Conservation (phyloP, 2,329 filamentous ascomycete genomes). For the Taxawa tesnikishii region DNA sequence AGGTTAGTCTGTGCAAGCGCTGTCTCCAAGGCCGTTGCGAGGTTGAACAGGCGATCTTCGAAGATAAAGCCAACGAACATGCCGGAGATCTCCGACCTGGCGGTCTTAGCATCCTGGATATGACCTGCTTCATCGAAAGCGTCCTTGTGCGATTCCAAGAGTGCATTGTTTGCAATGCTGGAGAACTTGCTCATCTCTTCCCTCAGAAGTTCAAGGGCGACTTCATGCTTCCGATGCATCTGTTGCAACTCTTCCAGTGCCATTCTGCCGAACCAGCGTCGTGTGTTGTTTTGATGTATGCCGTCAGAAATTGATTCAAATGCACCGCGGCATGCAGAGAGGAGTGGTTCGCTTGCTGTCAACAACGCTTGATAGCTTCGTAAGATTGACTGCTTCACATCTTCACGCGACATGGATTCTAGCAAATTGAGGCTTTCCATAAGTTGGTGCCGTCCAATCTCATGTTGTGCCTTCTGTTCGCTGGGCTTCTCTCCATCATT, state of each 20-base stretch:
- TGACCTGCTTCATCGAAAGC: constrained; percentile 3
- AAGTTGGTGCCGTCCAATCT: constrained; percentile 4
- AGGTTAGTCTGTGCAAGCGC: constrained; percentile 2
- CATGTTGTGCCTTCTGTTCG: neutral
- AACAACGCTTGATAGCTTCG: constrained; percentile 5
- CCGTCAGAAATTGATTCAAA: constrained; percentile 3
- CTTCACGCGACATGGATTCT: neutral
- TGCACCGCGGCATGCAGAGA: constrained; percentile 1
- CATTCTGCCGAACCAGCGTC: constrained; percentile 6
- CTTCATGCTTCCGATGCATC: constrained; percentile 3
- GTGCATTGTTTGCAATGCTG: constrained; percentile 3
- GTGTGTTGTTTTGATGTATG: constrained; percentile 6
- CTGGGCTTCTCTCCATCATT: neutral
- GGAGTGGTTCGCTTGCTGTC: constrained; percentile 2
- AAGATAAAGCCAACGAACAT: constrained; percentile 7
- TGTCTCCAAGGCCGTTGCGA: constrained; percentile 1
- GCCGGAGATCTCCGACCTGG: constrained; percentile 2
- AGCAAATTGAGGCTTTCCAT: constrained; percentile 6
- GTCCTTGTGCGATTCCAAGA: constrained; percentile 4
- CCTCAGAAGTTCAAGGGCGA: constrained; percentile 1
- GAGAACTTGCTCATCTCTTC: constrained; percentile 2
- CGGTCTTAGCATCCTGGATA: neutral
- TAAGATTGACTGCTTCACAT: constrained; percentile 2
- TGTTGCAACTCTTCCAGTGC: constrained; percentile 1
- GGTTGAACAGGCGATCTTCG: constrained; percentile 4